These are phyloP conservation scores for Blepharisma undulans DNA, from an alignment of 169 alveolate species.

Conservation along the genomic window DNA sequence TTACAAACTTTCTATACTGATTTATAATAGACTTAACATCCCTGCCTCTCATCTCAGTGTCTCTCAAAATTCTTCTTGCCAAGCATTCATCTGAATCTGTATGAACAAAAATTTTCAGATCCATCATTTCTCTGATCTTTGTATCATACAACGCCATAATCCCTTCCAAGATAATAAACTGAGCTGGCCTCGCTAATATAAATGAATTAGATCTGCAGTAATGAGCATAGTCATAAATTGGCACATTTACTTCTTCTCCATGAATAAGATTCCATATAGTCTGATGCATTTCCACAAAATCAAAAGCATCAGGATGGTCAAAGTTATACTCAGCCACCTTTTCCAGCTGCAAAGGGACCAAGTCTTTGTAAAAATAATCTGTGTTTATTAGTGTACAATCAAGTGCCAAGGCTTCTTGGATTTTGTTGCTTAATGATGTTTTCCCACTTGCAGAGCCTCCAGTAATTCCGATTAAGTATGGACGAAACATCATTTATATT, in stretches of 20 bases:
- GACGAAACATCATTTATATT: not conserved
- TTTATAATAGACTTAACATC: slow-evolving; percentile 55
- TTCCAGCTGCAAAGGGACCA: slow-evolving; percentile 66
- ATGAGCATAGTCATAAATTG: slow-evolving; percentile 69
- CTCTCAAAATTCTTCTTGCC: slow-evolving; percentile 69
- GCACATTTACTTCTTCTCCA: slow-evolving; percentile 66
- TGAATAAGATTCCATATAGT: slow-evolving; percentile 42
- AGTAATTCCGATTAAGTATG: slow-evolving; percentile 72
- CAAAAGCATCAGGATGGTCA: slow-evolving; percentile 86
- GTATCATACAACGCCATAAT: slow-evolving; percentile 76
- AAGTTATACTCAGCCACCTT: slow-evolving; percentile 75
- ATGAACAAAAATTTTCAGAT: slow-evolving; percentile 82
- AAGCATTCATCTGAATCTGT: slow-evolving; percentile 81
- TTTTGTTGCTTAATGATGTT: slow-evolving; percentile 64
- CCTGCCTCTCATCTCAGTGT: slow-evolving; percentile 71
- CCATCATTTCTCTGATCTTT: slow-evolving; percentile 70
- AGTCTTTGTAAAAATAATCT: slow-evolving; percentile 73
- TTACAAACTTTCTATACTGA: slow-evolving; percentile 71
- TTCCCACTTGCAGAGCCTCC: slow-evolving; percentile 89
- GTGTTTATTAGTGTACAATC: slow-evolving; percentile 59
- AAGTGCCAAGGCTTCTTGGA: slow-evolving; percentile 47
- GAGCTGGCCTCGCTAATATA: slow-evolving; percentile 55
- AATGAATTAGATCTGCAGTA: slow-evolving; percentile 55
- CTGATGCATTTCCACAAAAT: slow-evolving; percentile 68
- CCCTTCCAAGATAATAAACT: slow-evolving; percentile 84